Percentiles rank a stretch among this genome's conserved stretches.
Conservation (phyloP, 2,329 filamentous ascomycete species). For the Cladophialophora exuberans region DNA sequence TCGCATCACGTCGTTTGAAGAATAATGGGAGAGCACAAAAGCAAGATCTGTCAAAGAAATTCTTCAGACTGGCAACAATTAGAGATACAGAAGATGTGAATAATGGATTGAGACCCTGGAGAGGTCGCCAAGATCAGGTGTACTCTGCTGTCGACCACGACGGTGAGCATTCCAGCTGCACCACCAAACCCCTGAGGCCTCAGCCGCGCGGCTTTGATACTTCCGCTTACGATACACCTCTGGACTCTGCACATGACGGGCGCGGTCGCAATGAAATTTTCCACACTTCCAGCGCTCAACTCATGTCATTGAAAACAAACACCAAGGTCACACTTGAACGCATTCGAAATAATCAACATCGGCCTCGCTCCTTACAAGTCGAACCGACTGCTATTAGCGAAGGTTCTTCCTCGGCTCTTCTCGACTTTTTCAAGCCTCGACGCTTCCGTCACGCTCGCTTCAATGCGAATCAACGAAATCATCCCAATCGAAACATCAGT, state of each 20-base stretch:
- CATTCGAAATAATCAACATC: constrained; percentile 11
- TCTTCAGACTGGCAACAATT: constrained; percentile 55
- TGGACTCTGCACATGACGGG: background rate
- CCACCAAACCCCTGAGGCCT: background rate
- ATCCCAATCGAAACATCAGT: background rate
- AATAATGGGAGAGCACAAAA: constrained; percentile 47
- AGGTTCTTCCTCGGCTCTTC: background rate
- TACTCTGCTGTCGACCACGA: background rate
- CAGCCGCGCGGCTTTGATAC: background rate
- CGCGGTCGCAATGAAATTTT: background rate
- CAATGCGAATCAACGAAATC: background rate
- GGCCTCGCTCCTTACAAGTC: background rate
- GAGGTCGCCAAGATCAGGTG: constrained; percentile 22
- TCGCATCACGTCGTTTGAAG: constrained; percentile 59
- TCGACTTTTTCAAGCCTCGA: constrained; percentile 20
- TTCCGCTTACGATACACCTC: background rate
- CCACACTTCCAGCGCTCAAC: background rate
- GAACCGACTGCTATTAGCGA: background rate
- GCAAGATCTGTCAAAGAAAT: constrained; percentile 53
- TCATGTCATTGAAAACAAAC: constrained; percentile 18
- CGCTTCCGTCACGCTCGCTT: background rate
- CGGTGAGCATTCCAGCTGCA: background rate
- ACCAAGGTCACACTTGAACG: constrained; percentile 23
- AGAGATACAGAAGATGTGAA: constrained; percentile 61
- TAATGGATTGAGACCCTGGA: constrained; percentile 55